phyloP scores from a whole-genome alignment of 768 basidiomycete genomes.

The Tylopilus cervinicoccineus region DNA sequence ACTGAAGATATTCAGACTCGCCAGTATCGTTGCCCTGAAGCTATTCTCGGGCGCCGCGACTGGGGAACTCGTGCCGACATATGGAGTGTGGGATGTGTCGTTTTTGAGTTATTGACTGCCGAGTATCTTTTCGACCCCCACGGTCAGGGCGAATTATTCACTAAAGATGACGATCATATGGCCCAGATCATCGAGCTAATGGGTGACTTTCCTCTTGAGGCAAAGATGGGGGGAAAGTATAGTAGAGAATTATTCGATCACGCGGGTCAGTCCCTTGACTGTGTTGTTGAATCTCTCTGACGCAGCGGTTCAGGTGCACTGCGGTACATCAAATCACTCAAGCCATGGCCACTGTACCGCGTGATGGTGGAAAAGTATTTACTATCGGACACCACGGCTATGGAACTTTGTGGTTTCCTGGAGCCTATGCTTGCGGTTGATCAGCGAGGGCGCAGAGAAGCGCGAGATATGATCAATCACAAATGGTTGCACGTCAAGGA shows the following conservation, averaged over 20 bases:
- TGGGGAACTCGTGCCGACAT: constrained; percentile 87
- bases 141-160: constrained; percentile 73
- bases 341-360: constrained; percentile 75
- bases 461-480: constrained; percentile 71
- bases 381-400: constrained; percentile 55
- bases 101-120: constrained; percentile 87
- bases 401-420: constrained; percentile 60
- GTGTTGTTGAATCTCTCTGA: constrained; percentile 5
- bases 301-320: constrained; percentile 45
- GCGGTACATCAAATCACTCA: constrained; percentile 70
- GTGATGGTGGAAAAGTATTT: constrained; percentile 92
- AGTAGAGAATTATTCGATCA: constrained; percentile 83
- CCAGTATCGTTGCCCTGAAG: constrained; percentile 93
- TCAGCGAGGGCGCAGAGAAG: constrained; percentile 62
- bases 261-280: constrained; percentile 41
- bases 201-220: constrained; percentile 68
- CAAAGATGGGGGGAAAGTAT: constrained; percentile 83
- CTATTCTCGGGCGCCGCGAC: constrained; percentile 80
- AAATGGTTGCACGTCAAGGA: constrained; percentile 58
- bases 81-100: constrained; percentile 89
- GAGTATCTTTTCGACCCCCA: constrained; percentile 93
- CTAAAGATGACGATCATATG: constrained; percentile 94
- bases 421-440: constrained; percentile 74
- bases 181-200: constrained; percentile 92
- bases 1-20: constrained; percentile 97